Evolutionary conservation across 2,329 filamentous ascomycete genomes (phyloP), one percentile per base, ranked within the genome.

Genomic region (Graphilbum ipis-grandicollis): DNA sequence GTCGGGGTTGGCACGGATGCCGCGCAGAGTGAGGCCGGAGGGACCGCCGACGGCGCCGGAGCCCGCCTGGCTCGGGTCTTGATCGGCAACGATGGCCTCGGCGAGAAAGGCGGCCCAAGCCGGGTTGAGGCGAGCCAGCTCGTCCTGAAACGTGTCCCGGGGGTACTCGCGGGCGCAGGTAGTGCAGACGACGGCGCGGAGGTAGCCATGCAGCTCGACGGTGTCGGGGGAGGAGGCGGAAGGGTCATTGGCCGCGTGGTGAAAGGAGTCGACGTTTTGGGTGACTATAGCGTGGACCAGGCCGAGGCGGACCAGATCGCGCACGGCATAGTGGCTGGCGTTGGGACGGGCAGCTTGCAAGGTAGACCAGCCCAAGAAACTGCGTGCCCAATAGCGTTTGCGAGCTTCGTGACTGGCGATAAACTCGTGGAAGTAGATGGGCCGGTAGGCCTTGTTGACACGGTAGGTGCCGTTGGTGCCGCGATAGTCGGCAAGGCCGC

Each of bases 251-350:
- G 84, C 79, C 41, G 60, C 59, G 3, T 68, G 64, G 56, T 98
- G 90, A 53, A 98, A 93, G 3, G 85, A 93, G 58, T 98, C 90
- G 36, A 98, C 90, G 52, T 96, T 96, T 54, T 98, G 90, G 30
- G 90, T 96, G 46, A 98, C 75, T 41, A 94, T 81, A 37, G 63
- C 72, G 39, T 68, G 70, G 31, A 94, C 63, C 35, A 85, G 57
- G 3, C 85, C 86, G 45, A 90, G 60, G 5, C 67, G 56, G 3
- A 73, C 80, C 26, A 96, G 61, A 44, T 78, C 67, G 36, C 71
- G 66, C 39, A 96, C 70, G 2, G 86, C 84, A 52, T 71, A 66
- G 58, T 98, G 90, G 2, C 75, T 76, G 3, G 63, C 59, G 51
- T 96, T 96, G 12, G 88, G 86, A 40, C 60, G 62, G n/a, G 84